These are phyloP conservation scores for Leucosporidium scottii DNA, from an alignment of 768 basidiomycete genomes.

Conservation along the genomic window DNA sequence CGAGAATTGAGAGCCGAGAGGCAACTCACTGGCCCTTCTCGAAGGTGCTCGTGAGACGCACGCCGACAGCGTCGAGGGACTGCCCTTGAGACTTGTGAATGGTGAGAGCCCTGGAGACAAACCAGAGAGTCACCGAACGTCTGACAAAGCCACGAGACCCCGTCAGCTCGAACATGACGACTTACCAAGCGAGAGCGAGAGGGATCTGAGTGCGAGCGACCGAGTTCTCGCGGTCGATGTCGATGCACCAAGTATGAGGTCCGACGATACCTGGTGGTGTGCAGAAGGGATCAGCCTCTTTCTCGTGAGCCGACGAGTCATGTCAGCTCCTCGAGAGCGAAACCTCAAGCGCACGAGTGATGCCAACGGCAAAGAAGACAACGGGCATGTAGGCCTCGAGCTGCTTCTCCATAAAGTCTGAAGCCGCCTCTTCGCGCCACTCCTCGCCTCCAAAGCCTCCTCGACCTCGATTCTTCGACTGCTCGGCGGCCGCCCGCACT, in stretches of 20 bases:
- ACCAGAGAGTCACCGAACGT: too few relatives aligned
- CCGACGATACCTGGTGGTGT: neutral
- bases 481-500: neutral
- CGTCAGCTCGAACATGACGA: too few relatives aligned
- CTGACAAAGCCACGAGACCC: too few relatives aligned
- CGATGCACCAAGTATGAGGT: neutral
- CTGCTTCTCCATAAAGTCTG: conserved; percentile 20
- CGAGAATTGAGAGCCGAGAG: too few relatives aligned
- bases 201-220: conserved; percentile 68
- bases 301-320: too few relatives aligned
- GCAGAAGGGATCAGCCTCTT: neutral
- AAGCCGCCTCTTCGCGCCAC: conserved; percentile 25
- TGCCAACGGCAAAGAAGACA: conserved; percentile 25
- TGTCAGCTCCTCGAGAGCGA: too few relatives aligned
- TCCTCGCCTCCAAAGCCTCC: conserved; percentile 22
- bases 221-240: conserved; percentile 11
- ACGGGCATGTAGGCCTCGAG: conserved; percentile 13
- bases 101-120: neutral
- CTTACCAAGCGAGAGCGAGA: conserved; percentile 49
- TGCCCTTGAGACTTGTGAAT: conserved; percentile 95
- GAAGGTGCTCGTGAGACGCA: conserved; percentile 82
- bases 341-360: conserved; percentile 5
- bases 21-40: conserved; percentile 45
- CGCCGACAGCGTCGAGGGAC: conserved; percentile 85
- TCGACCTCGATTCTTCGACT: neutral